A percentile compares a stretch with the other conserved stretches of the same genome.
Evolutionary conservation across 257 asterid genomes (phyloP).

Genomic region (Linaria vulgaris): DNA sequence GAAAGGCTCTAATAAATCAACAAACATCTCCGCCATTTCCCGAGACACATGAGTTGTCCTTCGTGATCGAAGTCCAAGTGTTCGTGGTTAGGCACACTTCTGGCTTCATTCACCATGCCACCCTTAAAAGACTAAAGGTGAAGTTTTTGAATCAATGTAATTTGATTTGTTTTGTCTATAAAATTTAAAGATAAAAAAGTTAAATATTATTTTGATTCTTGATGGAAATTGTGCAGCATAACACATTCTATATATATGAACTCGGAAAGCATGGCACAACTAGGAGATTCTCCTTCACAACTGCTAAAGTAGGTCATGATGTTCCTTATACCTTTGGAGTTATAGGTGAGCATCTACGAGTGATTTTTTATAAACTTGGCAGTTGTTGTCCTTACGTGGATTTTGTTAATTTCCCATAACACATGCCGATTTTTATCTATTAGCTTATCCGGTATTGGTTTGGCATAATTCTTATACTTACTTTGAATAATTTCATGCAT

Average conservation of each 20-base stretch:
- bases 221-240: conserved; percentile 25
- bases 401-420: too few species aligned
- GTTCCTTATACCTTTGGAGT: conserved; percentile 55
- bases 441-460: neutral
- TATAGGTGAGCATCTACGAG: conserved; percentile 39
- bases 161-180: neutral
- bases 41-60: too few species aligned
- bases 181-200: too few species aligned
- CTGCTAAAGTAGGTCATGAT: conserved; percentile 54
- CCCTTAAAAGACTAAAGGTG: conserved; percentile 40
- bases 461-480: neutral
- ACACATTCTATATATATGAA: conserved; percentile 44
- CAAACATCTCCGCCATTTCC: too few species aligned
- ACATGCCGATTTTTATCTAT: too few species aligned
- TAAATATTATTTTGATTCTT: neutral
- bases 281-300: conserved; percentile 42
- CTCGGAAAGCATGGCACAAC: conserved; percentile 34
- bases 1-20: too few species aligned
- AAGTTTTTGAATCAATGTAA: neutral
- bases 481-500: neutral
- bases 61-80: too few species aligned
- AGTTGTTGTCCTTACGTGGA: neutral
- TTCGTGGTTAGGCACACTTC: too few species aligned
- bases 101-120: conserved; percentile 51
- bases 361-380: too few species aligned